Percentiles rank a stretch among this genome's conserved stretches.
phyloP scores from a whole-genome alignment of 257 asterid genomes.

The Cinchona pubescens region DNA sequence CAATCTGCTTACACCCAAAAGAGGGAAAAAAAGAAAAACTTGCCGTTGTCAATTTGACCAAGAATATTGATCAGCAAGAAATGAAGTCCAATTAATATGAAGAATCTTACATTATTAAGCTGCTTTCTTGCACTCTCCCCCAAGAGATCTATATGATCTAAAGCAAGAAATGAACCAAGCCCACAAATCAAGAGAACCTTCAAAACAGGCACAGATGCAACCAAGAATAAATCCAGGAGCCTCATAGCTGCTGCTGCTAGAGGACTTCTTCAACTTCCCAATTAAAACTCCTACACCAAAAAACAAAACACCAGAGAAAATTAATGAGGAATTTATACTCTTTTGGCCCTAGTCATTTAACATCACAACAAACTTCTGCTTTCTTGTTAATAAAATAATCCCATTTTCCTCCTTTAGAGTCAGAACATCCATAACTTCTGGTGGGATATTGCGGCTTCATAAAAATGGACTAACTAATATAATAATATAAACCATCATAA shows the following conservation, averaged over 20 bases:
- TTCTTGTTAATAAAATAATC: no score
- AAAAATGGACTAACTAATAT: neutral
- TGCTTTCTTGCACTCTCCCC: slow-evolving; percentile 14
- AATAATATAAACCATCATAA: no score
- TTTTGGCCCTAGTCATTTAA: neutral
- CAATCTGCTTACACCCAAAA: slow-evolving; percentile 2
- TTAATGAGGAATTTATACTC: no score
- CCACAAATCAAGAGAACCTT: slow-evolving; percentile 14
- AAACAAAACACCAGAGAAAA: no score
- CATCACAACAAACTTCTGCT: neutral
- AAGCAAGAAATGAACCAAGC: slow-evolving; percentile 21
- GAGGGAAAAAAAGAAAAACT: no score
- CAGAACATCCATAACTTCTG: neutral
- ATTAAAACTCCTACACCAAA: neutral
- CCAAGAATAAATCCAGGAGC: slow-evolving; percentile 8
- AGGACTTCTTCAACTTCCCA: neutral
- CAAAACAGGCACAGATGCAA: slow-evolving; percentile 17
- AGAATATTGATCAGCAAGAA: no score
- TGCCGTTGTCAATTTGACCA: no score
- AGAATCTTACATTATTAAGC: slow-evolving; percentile 11
- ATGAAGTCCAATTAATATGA: no score
- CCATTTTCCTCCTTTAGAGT: neutral
- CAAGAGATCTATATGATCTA: slow-evolving; percentile 14
- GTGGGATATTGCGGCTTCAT: neutral
- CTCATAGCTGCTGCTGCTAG: neutral